phyloP scores from a whole-genome alignment of 2,329 filamentous ascomycete species.

The Claviceps pusilla region DNA sequence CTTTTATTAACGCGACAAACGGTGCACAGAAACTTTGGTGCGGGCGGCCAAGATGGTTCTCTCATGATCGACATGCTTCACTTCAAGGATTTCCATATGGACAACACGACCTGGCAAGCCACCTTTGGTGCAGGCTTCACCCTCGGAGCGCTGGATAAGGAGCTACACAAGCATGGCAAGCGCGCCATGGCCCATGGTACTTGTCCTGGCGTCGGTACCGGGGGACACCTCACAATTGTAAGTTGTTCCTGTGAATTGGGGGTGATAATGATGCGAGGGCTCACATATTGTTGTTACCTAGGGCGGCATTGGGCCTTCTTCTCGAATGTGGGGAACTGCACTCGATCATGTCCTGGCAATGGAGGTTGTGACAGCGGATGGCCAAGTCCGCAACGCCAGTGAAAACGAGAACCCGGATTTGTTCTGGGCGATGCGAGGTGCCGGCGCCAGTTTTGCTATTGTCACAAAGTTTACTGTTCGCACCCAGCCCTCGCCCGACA shows the following conservation, averaged over 20 bases:
- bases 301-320: constrained; percentile 43
- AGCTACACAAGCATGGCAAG: constrained; percentile 34
- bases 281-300: constrained; percentile 11
- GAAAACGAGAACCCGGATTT: constrained; percentile 34
- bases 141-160: constrained; percentile 36
- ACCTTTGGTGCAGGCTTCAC: constrained; percentile 37
- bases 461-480: constrained; percentile 41
- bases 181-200: constrained; percentile 46
- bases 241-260: constrained; percentile 9
- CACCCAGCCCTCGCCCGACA: constrained; percentile 39
- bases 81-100: constrained; percentile 37
- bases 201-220: constrained; percentile 41
- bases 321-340: constrained; percentile 42
- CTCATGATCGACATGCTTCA: constrained; percentile 40
- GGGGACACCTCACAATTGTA: constrained; percentile 43
- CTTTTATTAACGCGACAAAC: background rate
- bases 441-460: constrained; percentile 40
- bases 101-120: constrained; percentile 36
- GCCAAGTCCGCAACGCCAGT: constrained; percentile 33
- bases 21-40: constrained; percentile 22
- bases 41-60: constrained; percentile 35
- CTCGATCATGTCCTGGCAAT: constrained; percentile 41
- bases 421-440: constrained; percentile 42
- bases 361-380: constrained; percentile 41
- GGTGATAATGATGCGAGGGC: background rate